These are phyloP conservation scores for Parastagonospora avenae DNA, from an alignment of 2,329 filamentous ascomycete species.

Conservation along the genomic window DNA sequence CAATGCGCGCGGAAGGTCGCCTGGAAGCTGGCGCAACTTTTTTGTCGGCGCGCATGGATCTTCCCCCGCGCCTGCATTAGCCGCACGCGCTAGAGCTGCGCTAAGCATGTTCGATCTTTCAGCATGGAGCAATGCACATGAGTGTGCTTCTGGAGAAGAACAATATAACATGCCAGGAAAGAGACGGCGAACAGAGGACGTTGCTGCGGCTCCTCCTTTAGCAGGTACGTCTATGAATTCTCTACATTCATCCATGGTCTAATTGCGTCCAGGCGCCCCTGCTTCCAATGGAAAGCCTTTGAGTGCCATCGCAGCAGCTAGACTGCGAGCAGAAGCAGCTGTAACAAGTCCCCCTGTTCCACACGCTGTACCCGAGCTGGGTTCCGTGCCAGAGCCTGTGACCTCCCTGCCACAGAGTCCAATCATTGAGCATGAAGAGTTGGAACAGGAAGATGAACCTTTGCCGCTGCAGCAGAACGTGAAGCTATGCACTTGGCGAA, in stretches of 20 bases:
- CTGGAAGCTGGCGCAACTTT: conserved; percentile 29
- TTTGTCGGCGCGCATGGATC: conserved; percentile 29
- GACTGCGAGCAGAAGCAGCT: conserved; percentile 30
- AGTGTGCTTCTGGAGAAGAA: background rate
- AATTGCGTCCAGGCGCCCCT: conserved; percentile 7
- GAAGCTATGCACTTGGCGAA: conserved; percentile 41
- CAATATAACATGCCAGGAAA: conserved; percentile 36
- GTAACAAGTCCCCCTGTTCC: conserved; percentile 11
- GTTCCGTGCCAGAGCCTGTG: conserved; percentile 14
- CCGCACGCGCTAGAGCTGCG: conserved; percentile 20
- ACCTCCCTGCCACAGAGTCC: conserved; percentile 18
- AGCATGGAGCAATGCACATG: conserved; percentile 1
- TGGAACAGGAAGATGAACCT: conserved; percentile 20
- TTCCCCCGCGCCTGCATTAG: conserved; percentile 19
- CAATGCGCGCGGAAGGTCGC: conserved; percentile 12
- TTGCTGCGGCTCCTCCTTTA: background rate
- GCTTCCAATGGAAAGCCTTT: conserved; percentile 25
- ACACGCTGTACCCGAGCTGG: conserved; percentile 13
- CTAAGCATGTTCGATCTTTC: conserved; percentile 21
- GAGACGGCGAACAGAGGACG: conserved; percentile 30
- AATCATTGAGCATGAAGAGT: conserved; percentile 24
- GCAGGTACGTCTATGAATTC: conserved; percentile 11
- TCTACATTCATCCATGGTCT: too few relatives aligned
- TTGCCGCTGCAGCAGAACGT: conserved; percentile 21
- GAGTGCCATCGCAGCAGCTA: conserved; percentile 43